phyloP scores from a whole-genome alignment of 257 asterid species.

The Craterostigma plantagineum region DNA sequence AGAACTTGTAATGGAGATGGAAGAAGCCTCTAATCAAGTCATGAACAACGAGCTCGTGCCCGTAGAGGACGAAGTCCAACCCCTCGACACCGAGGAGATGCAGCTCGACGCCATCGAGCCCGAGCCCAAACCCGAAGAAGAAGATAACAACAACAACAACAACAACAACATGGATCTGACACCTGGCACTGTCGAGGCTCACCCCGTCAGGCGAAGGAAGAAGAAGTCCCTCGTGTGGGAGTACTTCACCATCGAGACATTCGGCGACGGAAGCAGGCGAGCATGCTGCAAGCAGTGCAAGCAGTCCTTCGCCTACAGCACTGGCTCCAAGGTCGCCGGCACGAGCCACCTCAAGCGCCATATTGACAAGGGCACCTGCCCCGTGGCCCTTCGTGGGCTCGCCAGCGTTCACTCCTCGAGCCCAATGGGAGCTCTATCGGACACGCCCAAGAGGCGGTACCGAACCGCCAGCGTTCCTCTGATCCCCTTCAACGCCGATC shows the following conservation, averaged over 20 bases:
- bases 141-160: too few relatives aligned
- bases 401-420: conserved; percentile 39
- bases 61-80: conserved; percentile 29
- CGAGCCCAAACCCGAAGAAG: conserved; percentile 15
- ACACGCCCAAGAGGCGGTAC: conserved; percentile 55
- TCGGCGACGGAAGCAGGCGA: conserved; percentile 61
- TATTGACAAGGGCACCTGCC: conserved; percentile 86
- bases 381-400: conserved; percentile 51
- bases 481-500: conserved; percentile 57
- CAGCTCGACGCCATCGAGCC: conserved; percentile 28
- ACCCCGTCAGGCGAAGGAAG: conserved; percentile 44
- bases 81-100: conserved; percentile 23
- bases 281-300: conserved; percentile 95
- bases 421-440: conserved; percentile 52
- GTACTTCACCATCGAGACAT: conserved; percentile 76
- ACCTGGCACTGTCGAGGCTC: conserved; percentile 1
- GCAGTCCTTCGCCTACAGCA: conserved; percentile 94
- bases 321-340: conserved; percentile 91
- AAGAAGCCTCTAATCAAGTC: conserved; percentile 11
- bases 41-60: conserved; percentile 39
- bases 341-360: conserved; percentile 98
- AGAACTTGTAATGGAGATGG: conserved; percentile 22
- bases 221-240: conserved; percentile 98
- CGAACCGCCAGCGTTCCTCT: conserved; percentile 42
- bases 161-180: conserved; percentile 15